Conservation (phyloP, 352 stramenopile species). For the Phytopythium mirpurense region DNA sequence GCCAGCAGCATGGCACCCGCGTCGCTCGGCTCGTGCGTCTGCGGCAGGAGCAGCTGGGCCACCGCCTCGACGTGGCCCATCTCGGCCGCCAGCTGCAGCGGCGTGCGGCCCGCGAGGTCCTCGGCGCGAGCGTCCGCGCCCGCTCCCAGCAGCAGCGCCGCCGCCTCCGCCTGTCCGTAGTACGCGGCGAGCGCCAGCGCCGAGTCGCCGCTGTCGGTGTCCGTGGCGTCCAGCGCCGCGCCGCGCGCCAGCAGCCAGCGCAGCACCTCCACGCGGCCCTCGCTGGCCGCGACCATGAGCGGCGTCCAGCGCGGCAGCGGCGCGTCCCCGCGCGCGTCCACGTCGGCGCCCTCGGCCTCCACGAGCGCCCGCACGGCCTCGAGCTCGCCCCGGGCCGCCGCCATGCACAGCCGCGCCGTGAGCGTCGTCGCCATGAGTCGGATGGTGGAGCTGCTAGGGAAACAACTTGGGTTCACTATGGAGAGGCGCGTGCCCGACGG, state of each 20-base stretch:
- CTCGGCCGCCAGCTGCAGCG: slow-evolving; percentile 20
- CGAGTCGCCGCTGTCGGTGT: slow-evolving; percentile 4
- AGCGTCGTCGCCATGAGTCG: background rate
- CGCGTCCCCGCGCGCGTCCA: slow-evolving; percentile 11
- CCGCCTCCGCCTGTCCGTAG: slow-evolving; percentile 12
- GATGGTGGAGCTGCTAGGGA: too few relatives aligned
- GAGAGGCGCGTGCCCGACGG: background rate
- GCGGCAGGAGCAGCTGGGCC: slow-evolving; percentile 14
- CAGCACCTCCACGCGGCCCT: slow-evolving; percentile 5
- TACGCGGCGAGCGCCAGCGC: slow-evolving; percentile 8
- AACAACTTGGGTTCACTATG: background rate
- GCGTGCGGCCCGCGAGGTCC: slow-evolving; percentile 12
- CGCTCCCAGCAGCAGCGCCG: slow-evolving; percentile 13
- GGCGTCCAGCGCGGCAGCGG: slow-evolving; percentile 13
- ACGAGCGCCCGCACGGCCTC: slow-evolving; percentile 7
- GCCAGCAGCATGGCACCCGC: slow-evolving; percentile 7
- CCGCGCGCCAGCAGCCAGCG: slow-evolving; percentile 5
- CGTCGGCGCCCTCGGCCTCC: slow-evolving; percentile 6
- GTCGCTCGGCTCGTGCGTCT: slow-evolving; percentile 1
- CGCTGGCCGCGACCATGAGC: slow-evolving; percentile 17
- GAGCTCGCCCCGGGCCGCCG: slow-evolving; percentile 4
- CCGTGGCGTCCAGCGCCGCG: background rate
- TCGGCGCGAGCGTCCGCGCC: slow-evolving; percentile 13
- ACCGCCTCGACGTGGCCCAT: slow-evolving; percentile 18
- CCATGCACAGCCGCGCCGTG: slow-evolving; percentile 2